Base-by-base conservation (phyloP, 768 basidiomycete genomes). In the Ramaria rubella region DNA sequence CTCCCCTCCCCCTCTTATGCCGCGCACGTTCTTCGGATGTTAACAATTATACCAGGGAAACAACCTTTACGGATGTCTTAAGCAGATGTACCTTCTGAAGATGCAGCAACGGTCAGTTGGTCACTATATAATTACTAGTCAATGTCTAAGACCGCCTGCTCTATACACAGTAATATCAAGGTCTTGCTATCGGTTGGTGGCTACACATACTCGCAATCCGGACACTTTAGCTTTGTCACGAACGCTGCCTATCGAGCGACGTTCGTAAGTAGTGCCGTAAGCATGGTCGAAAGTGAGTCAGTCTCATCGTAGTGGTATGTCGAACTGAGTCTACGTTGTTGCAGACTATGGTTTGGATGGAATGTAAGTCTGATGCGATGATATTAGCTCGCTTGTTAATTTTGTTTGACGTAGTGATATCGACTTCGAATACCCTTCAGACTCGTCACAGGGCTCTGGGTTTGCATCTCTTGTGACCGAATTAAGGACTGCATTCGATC, bases 11-110 rank as follows among this genome's bases (percentile, higher is more conserved):
- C 9, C 45, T 29, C 26, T 43, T 23, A 33, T 52, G 11, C 23
- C 26, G 17, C 15, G 12, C 21, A n/a, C 33, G 42, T 17, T 23
- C 24, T 42, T 15, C 5, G 19, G 2, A 45, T 48, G 9, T 48
- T 17, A 26, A 6, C 46, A 27, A 7, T 4, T 15, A 27, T 34
- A 8, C 30, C 50, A 54, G 44, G 90, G 88, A 19, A 88, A 82
- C 67, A 90, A 91, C 63, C 70, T 91, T 5, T 93, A 90, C 60
- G 89, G 88, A 0, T 84, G 82, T 67, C 69, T 93, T 63, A 91
- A 91, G 72, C 90, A 91, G 65, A 75, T 79, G 46, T 77, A 76
- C 64, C 73, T 86, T 43, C 63, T 86, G 58, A 87, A 87, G 67
- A 65, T 86, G 36, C 66, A 78, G 42, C 74, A 83, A 62, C 74